Evolutionary conservation across 305 asterid genomes (phyloP).

Genomic region (Rubia tinctorum): DNA sequence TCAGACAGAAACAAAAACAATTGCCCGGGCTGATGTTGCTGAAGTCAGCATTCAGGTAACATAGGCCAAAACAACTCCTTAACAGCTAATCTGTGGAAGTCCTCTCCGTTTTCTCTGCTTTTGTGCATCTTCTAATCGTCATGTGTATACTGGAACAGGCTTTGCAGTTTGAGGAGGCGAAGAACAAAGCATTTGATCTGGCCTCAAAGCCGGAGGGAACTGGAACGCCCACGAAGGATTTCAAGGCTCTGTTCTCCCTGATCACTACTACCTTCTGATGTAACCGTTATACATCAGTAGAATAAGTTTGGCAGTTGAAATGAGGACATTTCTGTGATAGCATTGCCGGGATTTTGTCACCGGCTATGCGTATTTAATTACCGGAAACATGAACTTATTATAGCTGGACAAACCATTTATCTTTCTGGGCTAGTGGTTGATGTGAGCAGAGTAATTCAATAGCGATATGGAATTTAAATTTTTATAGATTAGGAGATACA

Average conservation of each 20-base stretch:
- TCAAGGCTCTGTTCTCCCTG: constrained; percentile 77
- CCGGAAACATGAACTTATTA: background rate
- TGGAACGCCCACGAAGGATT: constrained; percentile 73
- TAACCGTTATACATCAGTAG: background rate
- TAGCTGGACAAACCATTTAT: too few relatives aligned
- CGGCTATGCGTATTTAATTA: background rate
- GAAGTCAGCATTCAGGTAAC: constrained; percentile 86
- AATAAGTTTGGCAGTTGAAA: background rate
- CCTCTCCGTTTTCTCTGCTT: background rate
- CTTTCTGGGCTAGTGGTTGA: too few relatives aligned
- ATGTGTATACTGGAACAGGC: constrained; percentile 40
- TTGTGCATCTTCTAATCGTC: background rate
- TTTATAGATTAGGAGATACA: too few relatives aligned
- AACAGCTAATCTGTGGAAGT: background rate
- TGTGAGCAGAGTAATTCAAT: too few relatives aligned
- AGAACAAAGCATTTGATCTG: constrained; percentile 81
- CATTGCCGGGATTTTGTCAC: background rate
- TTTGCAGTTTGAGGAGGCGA: constrained; percentile 71
- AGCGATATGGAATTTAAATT: too few relatives aligned
- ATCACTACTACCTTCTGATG: constrained; percentile 62
- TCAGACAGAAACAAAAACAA: constrained; percentile 63
- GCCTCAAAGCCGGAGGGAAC: constrained; percentile 88
- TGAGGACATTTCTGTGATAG: background rate
- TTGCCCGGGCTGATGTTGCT: constrained; percentile 84
- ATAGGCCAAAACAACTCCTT: background rate